Evolutionary conservation across 306 rosid genomes (phyloP).

Genomic region (Dicorynia guianensis): DNA sequence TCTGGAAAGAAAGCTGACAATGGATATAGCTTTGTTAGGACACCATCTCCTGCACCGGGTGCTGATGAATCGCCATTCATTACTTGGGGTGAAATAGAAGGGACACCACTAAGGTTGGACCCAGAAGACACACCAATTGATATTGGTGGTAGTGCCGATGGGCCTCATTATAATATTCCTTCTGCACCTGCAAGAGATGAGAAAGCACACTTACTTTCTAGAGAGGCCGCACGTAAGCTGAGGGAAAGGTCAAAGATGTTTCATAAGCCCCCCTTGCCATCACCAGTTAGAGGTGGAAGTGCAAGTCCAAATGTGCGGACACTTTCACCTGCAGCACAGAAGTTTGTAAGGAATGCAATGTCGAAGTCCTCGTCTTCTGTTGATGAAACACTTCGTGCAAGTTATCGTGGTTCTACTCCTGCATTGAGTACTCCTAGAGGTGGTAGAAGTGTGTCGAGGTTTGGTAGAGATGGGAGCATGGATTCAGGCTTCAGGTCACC

Average conservation of each 20-base stretch:
- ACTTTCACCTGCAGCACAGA: constrained; percentile 95
- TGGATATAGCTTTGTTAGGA: constrained; percentile 86
- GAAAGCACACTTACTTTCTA: constrained; percentile 89
- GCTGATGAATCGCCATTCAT: constrained; percentile 88
- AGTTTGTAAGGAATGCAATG: constrained; percentile 89
- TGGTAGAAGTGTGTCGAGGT: constrained; percentile 80
- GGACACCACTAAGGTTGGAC: constrained; percentile 92
- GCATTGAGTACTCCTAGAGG: constrained; percentile 77
- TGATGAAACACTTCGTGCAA: constrained; percentile 95
- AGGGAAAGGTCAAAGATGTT: constrained; percentile 88
- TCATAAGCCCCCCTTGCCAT: constrained; percentile 89
- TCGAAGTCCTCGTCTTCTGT: constrained; percentile 78
- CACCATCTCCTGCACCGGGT: constrained; percentile 97
- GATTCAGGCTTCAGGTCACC: constrained; percentile 75
- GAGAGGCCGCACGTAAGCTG: constrained; percentile 86
- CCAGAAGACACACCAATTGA: constrained; percentile 83
- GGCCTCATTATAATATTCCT: constrained; percentile 89
- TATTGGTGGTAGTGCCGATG: constrained; percentile 84
- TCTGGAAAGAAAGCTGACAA: constrained; percentile 80
- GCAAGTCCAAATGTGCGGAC: constrained; percentile 86
- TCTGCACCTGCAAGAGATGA: constrained; percentile 77
- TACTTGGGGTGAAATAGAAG: constrained; percentile 99
- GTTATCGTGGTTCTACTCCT: constrained; percentile 91
- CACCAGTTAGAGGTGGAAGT: constrained; percentile 87
- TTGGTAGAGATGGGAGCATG: constrained; percentile 69